A percentile compares a stretch with the other conserved stretches of the same genome.
Evolutionary conservation across 1,284 basidiomycete genomes (phyloP).

Genomic region (Sphagnurus paluster): DNA sequence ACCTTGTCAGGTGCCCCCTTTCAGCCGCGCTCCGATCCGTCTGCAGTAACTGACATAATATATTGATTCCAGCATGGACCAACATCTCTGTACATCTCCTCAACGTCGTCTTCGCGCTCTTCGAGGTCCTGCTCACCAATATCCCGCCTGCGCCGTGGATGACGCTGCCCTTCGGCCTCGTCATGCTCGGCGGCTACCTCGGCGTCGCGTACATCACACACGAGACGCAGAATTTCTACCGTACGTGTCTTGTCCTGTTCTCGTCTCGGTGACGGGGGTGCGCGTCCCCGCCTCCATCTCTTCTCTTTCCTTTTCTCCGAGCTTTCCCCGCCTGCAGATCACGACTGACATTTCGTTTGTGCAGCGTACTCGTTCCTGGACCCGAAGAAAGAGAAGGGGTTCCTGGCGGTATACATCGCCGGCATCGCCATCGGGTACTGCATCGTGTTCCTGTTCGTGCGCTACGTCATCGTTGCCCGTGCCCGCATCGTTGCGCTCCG

Average conservation of each 20-base stretch:
- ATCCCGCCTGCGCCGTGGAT: conserved; percentile 54
- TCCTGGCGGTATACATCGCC: conserved; percentile 51
- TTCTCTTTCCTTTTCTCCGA: not conserved
- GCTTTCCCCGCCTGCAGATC: not conserved
- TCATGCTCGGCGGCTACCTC: conserved; percentile 58
- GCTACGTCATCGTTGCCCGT: conserved; percentile 34
- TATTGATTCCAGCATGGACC: conserved; percentile 59
- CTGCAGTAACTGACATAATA: no score
- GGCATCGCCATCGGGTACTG: conserved; percentile 49
- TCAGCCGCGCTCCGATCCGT: conserved; percentile 1
- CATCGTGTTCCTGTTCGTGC: conserved; percentile 46
- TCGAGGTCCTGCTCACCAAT: conserved; percentile 61
- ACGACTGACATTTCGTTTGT: not conserved
- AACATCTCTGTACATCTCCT: conserved; percentile 65
- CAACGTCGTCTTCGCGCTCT: conserved; percentile 56
- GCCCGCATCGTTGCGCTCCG: conserved; percentile 14
- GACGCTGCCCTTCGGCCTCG: conserved; percentile 44
- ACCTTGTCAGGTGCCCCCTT: not conserved
- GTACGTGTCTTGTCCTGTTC: conserved; percentile 43
- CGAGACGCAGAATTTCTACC: conserved; percentile 59
- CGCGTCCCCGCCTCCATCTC: not conserved
- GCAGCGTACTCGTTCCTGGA: conserved; percentile 37
- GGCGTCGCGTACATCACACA: conserved; percentile 67
- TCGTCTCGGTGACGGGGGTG: no score
- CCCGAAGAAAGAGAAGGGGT: conserved; percentile 24